Base-by-base conservation (phyloP, 2,329 filamentous ascomycete species). In the Xylariales sp. region DNA sequence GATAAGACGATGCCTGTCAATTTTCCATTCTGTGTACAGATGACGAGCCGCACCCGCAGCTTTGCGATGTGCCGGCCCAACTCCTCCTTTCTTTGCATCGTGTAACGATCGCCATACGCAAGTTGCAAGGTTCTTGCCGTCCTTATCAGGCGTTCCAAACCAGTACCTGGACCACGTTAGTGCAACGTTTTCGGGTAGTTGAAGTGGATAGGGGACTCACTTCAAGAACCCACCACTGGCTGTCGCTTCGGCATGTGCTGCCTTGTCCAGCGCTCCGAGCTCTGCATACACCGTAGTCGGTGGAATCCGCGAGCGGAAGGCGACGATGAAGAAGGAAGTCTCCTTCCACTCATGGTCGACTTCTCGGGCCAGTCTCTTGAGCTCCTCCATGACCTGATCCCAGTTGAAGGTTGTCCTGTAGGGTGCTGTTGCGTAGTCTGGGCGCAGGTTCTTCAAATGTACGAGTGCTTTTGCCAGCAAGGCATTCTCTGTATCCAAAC, bases 381-480 rank as follows among this genome's bases (percentile, higher is more conserved):
- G 64, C 22, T 74, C 66, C 4, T 66, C 63, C 9, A 93, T 68
- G 11, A 88, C 72, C 31, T 76, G 65, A 3, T 60, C 47, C 82
- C 87, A 93, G 62, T 95, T 94, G 67, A 95, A 90, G 0, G 80
- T 80, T 2, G 82, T 74, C 3, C 70, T 62, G 62, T 95, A 95
- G 0, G 77, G 69, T 1, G 82, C 80, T 1, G 81, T 89, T 43
- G 88, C 86, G 64, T 94, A 95, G 58, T 89, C 82, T 6, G 71
- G 59, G 2, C 80, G 76, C 14, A 80, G 66, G 27, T 79, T 78
- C 45, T 69, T 70, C 50, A 95, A 70, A 11, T 69, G 66, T 20
- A 77, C 76, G 45, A 95, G 69, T 1, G 88, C 85, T 45, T 79
- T 73, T 4, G 88, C 83, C 40, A 95, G 71, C 38, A 94, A 71